These are phyloP conservation scores for Fusarium haematococcum DNA, from an alignment of 2,329 filamentous ascomycete species.

Conservation along the genomic window DNA sequence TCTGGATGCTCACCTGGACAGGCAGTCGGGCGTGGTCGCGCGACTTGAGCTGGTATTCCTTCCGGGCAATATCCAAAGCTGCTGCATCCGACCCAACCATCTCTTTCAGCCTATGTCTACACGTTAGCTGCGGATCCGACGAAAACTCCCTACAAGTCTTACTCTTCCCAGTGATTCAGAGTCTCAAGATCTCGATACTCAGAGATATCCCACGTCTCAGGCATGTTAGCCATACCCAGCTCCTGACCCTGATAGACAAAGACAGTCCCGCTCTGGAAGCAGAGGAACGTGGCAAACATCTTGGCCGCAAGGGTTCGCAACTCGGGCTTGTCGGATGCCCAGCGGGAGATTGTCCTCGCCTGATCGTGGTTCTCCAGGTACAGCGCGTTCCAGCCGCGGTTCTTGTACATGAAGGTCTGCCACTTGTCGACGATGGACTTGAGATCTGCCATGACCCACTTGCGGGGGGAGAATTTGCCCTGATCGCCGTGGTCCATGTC, in stretches of 20 bases:
- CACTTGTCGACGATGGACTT: conserved; percentile 52
- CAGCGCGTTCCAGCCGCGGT: conserved; percentile 66
- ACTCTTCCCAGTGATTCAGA: conserved; percentile 35
- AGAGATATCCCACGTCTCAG: conserved; percentile 59
- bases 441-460: conserved; percentile 31
- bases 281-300: conserved; percentile 61
- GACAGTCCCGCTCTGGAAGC: conserved; percentile 58
- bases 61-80: conserved; percentile 17
- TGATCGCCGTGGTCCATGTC: conserved; percentile 65
- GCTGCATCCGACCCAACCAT: background rate
- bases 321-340: conserved; percentile 42
- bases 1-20: conserved; percentile 13
- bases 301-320: conserved; percentile 58
- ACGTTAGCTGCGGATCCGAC: background rate
- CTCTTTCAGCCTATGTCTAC: background rate
- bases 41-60: conserved; percentile 30
- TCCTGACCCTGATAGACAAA: conserved; percentile 73
- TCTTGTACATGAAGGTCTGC: conserved; percentile 56
- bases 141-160: background rate
- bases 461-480: conserved; percentile 28
- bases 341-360: conserved; percentile 65
- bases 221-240: conserved; percentile 68
- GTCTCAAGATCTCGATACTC: conserved; percentile 52
- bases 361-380: conserved; percentile 76
- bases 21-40: conserved; percentile 29